These are phyloP conservation scores for Claviceps lovelessii DNA, from an alignment of 2,329 filamentous ascomycete species.

Conservation along the genomic window DNA sequence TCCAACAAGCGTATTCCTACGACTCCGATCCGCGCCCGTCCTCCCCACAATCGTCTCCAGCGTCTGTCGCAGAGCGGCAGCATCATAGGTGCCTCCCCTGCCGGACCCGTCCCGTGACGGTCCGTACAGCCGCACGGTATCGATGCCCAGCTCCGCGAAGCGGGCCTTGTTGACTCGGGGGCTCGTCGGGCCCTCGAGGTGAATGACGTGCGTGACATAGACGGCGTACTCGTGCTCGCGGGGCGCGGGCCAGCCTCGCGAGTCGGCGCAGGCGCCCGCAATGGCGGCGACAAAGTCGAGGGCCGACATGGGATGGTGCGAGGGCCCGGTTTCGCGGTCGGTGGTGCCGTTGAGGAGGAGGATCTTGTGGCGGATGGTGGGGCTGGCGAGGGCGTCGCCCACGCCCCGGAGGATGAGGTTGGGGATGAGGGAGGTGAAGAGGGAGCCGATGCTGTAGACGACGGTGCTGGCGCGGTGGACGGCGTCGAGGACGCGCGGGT, in stretches of 20 bases:
- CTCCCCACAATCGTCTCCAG: slow-evolving; percentile 64
- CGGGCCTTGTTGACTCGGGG: slow-evolving; percentile 55
- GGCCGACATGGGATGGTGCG: slow-evolving; percentile 49
- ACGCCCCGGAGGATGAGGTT: slow-evolving; percentile 64
- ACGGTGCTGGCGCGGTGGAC: slow-evolving; percentile 51
- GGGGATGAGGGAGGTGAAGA: slow-evolving; percentile 82
- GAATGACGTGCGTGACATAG: slow-evolving; percentile 75
- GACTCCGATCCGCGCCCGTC: slow-evolving; percentile 25
- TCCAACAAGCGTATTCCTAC: slow-evolving; percentile 30
- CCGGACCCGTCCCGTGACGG: slow-evolving; percentile 30
- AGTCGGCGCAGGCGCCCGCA: slow-evolving; percentile 57
- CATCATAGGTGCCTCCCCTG: slow-evolving; percentile 53
- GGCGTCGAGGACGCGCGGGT: slow-evolving; percentile 62
- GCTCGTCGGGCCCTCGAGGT: slow-evolving; percentile 56
- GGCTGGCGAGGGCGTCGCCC: slow-evolving; percentile 40
- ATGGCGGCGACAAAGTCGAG: slow-evolving; percentile 74
- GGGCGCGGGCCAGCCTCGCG: slow-evolving; percentile 33
- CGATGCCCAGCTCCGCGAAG: slow-evolving; percentile 55
- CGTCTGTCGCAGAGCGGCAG: slow-evolving; percentile 57
- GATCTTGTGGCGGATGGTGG: slow-evolving; percentile 50
- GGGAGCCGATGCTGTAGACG: slow-evolving; percentile 83
- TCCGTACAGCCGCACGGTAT: slow-evolving; percentile 64
- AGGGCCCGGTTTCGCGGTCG: slow-evolving; percentile 77
- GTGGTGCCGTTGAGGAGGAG: slow-evolving; percentile 71
- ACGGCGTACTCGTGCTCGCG: slow-evolving; percentile 35